Base-by-base conservation (phyloP, 2,329 filamentous ascomycete species). In the Phoma sp. region DNA sequence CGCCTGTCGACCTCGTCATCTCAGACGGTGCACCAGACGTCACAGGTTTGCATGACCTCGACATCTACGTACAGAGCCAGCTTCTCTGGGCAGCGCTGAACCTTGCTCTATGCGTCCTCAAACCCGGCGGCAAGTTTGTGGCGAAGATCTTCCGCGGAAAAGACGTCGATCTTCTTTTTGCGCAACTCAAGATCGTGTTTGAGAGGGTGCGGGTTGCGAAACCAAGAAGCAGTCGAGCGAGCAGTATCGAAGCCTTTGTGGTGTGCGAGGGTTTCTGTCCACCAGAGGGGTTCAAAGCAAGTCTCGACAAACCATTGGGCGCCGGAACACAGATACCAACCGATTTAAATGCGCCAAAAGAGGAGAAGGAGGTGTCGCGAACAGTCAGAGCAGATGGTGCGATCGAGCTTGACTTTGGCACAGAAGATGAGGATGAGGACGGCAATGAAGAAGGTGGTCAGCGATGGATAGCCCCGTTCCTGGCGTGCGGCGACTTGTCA, bases 21-120 rank as follows among this genome's bases (percentile, higher is more conserved):
- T 96, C 92, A 54, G 95, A 99, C 68, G 95, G 95, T 48, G 95
- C 95, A 0, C 95, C 95, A 0, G 95, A 99, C 69, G 95, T 99
- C 12, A 99, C 95, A 0, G 95, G 95, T 19, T 83, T 99, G 1
- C 95, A 99, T 75, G 95, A 99, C 74, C 85, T 99, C 32, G 95
- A 99, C 76, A 98, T 98, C 65, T 99, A 99, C 77, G 91, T 99
- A 17, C 95, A 99, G 77, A 93, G 91, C 8, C 95, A 98, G 77
- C 84, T 99, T 8, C 88, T 99, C 44, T 97, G 96, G 76, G 92
- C 94, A 0, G 95, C 95, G 0, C 84, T 99, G 19, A 96, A 97
- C 74, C 85, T 99, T 2, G 92, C 95, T 0, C 85, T 97, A 12
- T 96, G 94, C 72, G 92, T 99, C 12, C 84, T 99, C 21, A 90